Conservation (phyloP, 495 filamentous ascomycete genomes). For the Haplographium delicatum region DNA sequence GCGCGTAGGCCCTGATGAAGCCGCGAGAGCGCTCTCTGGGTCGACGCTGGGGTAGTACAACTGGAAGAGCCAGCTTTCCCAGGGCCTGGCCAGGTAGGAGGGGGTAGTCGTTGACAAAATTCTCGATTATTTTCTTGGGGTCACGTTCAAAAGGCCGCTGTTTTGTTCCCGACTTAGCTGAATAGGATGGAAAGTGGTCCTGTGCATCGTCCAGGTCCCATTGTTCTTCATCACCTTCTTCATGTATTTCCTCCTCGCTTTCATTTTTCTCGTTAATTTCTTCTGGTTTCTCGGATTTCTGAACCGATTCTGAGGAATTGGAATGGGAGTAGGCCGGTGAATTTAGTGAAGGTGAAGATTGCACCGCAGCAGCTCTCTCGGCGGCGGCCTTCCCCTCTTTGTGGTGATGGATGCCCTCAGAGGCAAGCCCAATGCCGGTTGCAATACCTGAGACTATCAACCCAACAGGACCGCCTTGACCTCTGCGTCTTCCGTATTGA, state of each 20-base stretch:
- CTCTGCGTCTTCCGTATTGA: background rate
- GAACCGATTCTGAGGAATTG: slow-evolving; percentile 14
- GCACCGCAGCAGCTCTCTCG: background rate
- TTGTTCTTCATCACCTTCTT: slow-evolving; percentile 33
- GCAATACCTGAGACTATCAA: slow-evolving; percentile 21
- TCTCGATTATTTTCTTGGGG: slow-evolving; percentile 24
- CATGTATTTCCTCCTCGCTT: slow-evolving; percentile 20
- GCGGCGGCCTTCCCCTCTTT: slow-evolving; percentile 22
- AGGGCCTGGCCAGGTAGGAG: slow-evolving; percentile 34
- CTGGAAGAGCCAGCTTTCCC: slow-evolving; percentile 33
- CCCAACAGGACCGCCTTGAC: background rate
- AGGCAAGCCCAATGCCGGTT: slow-evolving; percentile 42
- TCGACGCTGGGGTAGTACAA: slow-evolving; percentile 43
- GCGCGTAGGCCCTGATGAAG: slow-evolving; percentile 46
- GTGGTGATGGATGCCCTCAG: slow-evolving; percentile 29
- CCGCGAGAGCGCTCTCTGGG: slow-evolving; percentile 36
- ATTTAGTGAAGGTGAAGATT: background rate
- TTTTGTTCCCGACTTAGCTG: background rate
- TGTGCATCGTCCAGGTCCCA: slow-evolving; percentile 48
- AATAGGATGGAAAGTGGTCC: slow-evolving; percentile 23
- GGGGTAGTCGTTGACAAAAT: slow-evolving; percentile 41
- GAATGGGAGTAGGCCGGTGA: background rate
- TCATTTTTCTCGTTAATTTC: slow-evolving; percentile 19
- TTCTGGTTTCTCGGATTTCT: slow-evolving; percentile 4
- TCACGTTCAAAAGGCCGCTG: background rate